Conservation (phyloP, 768 basidiomycete genomes). For the Kwoniella newhampshirensis region DNA sequence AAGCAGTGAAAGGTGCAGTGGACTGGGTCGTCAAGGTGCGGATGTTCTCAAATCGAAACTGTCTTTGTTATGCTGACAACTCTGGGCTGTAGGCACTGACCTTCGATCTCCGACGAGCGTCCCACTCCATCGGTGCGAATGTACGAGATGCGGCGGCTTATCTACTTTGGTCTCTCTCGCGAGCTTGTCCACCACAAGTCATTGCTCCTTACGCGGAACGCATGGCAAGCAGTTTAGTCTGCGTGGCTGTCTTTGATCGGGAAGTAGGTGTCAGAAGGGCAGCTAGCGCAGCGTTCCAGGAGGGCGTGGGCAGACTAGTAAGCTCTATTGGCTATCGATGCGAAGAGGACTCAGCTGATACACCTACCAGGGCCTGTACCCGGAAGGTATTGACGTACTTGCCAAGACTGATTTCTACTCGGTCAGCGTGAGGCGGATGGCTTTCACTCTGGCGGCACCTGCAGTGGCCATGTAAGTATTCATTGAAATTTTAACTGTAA, state of each 20-base stretch:
- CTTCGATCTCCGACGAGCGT: slow-evolving; percentile 87
- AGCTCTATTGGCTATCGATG: slow-evolving; percentile 12
- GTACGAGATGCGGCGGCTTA: slow-evolving; percentile 94
- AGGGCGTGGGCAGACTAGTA: slow-evolving; percentile 91
- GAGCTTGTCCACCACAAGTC: slow-evolving; percentile 58
- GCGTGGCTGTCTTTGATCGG: slow-evolving; percentile 82
- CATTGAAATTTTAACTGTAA: background rate
- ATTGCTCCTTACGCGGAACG: slow-evolving; percentile 64
- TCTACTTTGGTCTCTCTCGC: slow-evolving; percentile 89
- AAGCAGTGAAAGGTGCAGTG: slow-evolving; percentile 65
- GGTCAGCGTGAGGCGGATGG: slow-evolving; percentile 77
- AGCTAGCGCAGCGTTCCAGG: slow-evolving; percentile 96
- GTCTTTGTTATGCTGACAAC: background rate
- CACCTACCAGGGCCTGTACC: slow-evolving; percentile 69
- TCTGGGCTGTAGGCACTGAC: slow-evolving; percentile 68
- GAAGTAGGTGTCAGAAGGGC: slow-evolving; percentile 93
- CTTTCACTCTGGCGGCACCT: slow-evolving; percentile 80
- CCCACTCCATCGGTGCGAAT: slow-evolving; percentile 89
- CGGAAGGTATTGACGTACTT: slow-evolving; percentile 90
- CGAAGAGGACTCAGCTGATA: slow-evolving; percentile 1
- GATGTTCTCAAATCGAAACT: too few species aligned
- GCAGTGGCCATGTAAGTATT: slow-evolving; percentile 76
- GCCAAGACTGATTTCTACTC: slow-evolving; percentile 93
- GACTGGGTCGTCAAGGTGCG: slow-evolving; percentile 77
- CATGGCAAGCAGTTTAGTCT: slow-evolving; percentile 71